Percentiles rank a stretch among this genome's conserved stretches.
phyloP scores from a whole-genome alignment of 345 rosid genomes.

The Corymbia maculata region DNA sequence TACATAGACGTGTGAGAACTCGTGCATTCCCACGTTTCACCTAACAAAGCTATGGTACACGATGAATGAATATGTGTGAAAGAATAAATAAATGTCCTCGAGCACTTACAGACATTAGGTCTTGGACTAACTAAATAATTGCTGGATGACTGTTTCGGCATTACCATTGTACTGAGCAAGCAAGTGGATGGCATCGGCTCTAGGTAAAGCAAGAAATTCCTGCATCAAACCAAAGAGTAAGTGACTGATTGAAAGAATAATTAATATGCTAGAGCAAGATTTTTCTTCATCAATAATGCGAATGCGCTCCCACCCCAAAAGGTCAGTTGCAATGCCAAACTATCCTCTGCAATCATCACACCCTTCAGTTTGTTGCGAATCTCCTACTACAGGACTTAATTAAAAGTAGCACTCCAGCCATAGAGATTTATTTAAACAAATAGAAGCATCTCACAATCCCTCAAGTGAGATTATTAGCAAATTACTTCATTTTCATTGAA shows the following conservation, averaged over 20 bases:
- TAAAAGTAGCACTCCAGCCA: background rate
- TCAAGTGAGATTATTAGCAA: background rate
- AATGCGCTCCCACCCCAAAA: background rate
- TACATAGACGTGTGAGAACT: background rate
- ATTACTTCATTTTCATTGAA: background rate
- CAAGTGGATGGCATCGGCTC: slow-evolving; percentile 94
- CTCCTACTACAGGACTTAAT: background rate
- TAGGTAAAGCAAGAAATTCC: slow-evolving; percentile 97
- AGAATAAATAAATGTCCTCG: slow-evolving; percentile 2
- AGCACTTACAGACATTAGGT: background rate
- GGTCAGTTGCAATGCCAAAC: background rate
- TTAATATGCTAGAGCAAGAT: background rate
- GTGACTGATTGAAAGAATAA: background rate
- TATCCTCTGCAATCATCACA: background rate
- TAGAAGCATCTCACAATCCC: background rate
- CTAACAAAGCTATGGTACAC: background rate
- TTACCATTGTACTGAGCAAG: slow-evolving; percentile 79
- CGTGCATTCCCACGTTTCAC: background rate
- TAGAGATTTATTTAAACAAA: background rate
- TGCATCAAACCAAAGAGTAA: slow-evolving; percentile 10
- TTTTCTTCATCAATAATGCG: background rate
- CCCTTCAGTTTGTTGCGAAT: background rate
- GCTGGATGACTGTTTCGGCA: slow-evolving; percentile 82
- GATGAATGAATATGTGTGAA: slow-evolving; percentile 4
- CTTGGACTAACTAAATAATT: slow-evolving; percentile 46